Evolutionary conservation across 345 rosid species (phyloP), one percentile per base, ranked within the genome.

Genomic region (Salix exigua): DNA sequence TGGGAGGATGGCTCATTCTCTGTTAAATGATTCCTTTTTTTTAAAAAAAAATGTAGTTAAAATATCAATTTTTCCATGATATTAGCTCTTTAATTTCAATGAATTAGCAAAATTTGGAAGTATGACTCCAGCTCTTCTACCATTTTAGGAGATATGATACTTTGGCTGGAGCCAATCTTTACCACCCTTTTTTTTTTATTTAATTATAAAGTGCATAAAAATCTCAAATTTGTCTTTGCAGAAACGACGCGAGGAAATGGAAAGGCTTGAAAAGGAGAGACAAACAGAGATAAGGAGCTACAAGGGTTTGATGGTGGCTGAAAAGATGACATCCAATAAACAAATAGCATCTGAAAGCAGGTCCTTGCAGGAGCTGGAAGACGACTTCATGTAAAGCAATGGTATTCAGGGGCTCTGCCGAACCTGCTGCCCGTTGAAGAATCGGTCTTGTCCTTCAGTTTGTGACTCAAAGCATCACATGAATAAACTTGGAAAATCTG

Each of bases 251-350:
- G 99, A 93, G 79, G 99, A 93, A 31, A 83, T 93, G 86, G 94
- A 89, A 0, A 91, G 90, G 88, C 87, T 93, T 70, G 99, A 93
- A 80, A 96, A 92, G 85, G 99, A 93, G 81, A 91, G 86, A 77
- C 99, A 93, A 72, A 90, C 93, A 65, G 98, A 96, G 84, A 74
- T 91, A 82, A 86, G 97, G 85, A 96, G 98, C 92, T 96, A 93
- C 92, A 96, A 93, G 80, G 94, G 96, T 23, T 71, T 96, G 87
- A 96, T 96, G 99, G 97, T 96, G 30, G 75, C 96, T 25, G 98
- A 96, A 9, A 96, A 93, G 38, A 96, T 96, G 98, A 93, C 97
- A 71, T 93, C 97, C 19, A 93, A 96, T 89, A 96, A 96, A 85
- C 88, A 96, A 75, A 87, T 93, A 73, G 98, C 97, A 68, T 84